Conservation (phyloP, 1,284 basidiomycete species). For the Marasmius sp. region DNA sequence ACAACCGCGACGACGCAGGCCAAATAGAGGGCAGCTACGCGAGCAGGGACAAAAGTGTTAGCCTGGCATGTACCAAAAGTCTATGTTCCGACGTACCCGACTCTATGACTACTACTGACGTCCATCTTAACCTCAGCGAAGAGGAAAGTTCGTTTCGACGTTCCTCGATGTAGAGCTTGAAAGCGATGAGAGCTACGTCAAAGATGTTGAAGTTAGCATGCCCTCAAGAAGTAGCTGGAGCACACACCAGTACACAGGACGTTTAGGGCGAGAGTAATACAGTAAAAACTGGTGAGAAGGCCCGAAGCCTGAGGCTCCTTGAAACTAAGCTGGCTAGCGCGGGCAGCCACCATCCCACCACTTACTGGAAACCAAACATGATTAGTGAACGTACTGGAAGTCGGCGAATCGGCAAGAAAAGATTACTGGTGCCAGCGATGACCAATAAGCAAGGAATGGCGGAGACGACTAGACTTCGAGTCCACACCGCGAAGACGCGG, state of each 20-base stretch:
- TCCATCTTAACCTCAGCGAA: constrained; percentile 4
- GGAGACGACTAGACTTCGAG: neutral
- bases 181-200: constrained; percentile 5
- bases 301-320: neutral
- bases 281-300: constrained; percentile 7
- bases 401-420: too few relatives aligned
- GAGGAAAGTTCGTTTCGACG: neutral
- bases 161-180: constrained; percentile 3
- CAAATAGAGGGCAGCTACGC: too few relatives aligned
- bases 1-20: too few relatives aligned
- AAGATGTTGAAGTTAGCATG: neutral
- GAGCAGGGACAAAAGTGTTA: too few relatives aligned
- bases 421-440: constrained; percentile 2
- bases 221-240: too few relatives aligned
- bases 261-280: constrained; percentile 9
- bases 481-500: constrained; percentile 7
- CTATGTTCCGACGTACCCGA: neutral
- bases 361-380: neutral
- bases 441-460: constrained; percentile 1
- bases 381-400: neutral
- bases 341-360: constrained; percentile 1
- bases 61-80: too few relatives aligned
- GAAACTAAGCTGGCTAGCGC: neutral
- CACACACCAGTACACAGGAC: constrained; percentile 10
- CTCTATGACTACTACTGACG: constrained; percentile 8